Conservation (phyloP, 2,329 filamentous ascomycete genomes). For the Aureobasidium namibiae region DNA sequence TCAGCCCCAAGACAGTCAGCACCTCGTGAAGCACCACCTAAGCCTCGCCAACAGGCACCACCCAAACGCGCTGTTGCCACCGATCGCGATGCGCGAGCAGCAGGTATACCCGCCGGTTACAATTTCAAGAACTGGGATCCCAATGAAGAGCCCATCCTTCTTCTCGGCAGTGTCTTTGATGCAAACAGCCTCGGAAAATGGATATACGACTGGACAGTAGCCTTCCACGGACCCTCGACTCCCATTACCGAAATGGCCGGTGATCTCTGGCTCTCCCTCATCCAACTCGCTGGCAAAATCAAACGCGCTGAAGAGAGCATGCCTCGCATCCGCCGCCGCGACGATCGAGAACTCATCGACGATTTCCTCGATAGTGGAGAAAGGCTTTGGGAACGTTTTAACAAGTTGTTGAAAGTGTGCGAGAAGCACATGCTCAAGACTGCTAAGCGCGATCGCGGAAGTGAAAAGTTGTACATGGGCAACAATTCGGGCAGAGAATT, state of each 20-base stretch:
- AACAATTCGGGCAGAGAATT: constrained; percentile 92
- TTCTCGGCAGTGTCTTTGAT: constrained; percentile 92
- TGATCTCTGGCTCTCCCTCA: constrained; percentile 89
- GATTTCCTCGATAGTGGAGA: constrained; percentile 89
- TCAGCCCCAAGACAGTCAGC: constrained; percentile 41
- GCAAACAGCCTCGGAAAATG: constrained; percentile 96
- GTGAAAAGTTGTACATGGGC: constrained; percentile 66
- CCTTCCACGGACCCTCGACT: constrained; percentile 70
- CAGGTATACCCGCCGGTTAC: constrained; percentile 77
- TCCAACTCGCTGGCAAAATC: constrained; percentile 87
- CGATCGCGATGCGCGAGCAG: constrained; percentile 55
- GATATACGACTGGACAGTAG: constrained; percentile 99
- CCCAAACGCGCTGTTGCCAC: constrained; percentile 43
- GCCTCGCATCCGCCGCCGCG: constrained; percentile 59
- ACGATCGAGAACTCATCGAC: constrained; percentile 72
- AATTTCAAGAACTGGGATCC: constrained; percentile 99
- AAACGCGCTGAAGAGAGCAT: constrained; percentile 79
- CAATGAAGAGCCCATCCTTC: constrained; percentile 82
- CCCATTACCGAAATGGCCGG: constrained; percentile 87
- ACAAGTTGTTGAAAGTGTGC: constrained; percentile 79
- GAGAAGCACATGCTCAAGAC: constrained; percentile 93
- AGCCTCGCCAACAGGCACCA: constrained; percentile 34
- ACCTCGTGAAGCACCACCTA: constrained; percentile 46
- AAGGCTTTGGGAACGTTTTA: constrained; percentile 75
- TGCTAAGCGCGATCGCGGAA: constrained; percentile 59